Evolutionary conservation across 768 basidiomycete species (phyloP).

Genomic region (Panaeolus papilionaceus): DNA sequence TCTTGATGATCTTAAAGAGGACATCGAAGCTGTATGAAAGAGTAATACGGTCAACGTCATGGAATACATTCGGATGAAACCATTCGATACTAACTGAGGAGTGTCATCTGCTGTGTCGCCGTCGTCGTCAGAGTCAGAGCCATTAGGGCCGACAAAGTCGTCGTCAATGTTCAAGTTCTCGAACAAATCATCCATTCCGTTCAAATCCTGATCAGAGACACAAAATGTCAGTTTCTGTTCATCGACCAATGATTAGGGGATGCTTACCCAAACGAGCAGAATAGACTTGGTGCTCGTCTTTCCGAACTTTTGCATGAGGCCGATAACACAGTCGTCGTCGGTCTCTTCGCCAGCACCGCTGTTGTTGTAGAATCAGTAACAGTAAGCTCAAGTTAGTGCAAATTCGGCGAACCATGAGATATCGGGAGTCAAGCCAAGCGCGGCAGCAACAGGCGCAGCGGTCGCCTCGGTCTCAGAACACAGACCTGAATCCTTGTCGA

Average conservation of each 20-base stretch:
- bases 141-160: slow-evolving; percentile 24
- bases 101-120: slow-evolving; percentile 27
- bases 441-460: slow-evolving; percentile 26
- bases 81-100: slow-evolving; percentile 25
- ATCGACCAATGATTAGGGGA: neutral
- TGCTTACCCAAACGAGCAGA: slow-evolving; percentile 31
- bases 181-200: slow-evolving; percentile 28
- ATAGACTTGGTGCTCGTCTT: slow-evolving; percentile 31
- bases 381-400: too few species aligned
- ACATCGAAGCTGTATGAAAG: slow-evolving; percentile 23
- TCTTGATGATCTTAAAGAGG: slow-evolving; percentile 27
- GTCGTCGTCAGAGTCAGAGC: slow-evolving; percentile 23
- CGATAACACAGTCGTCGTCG: slow-evolving; percentile 31
- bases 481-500: slow-evolving; percentile 29
- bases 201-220: slow-evolving; percentile 22
- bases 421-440: slow-evolving; percentile 28
- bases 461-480: slow-evolving; percentile 30
- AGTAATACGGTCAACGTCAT: neutral
- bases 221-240: neutral
- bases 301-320: slow-evolving; percentile 29
- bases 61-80: neutral
- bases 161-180: slow-evolving; percentile 31
- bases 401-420: slow-evolving; percentile 28
- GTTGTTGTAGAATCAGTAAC: neutral
- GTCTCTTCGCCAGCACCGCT: slow-evolving; percentile 31